Base-by-base conservation (phyloP, 352 stramenopile genomes). In the Globisporangium uncinulatum region DNA sequence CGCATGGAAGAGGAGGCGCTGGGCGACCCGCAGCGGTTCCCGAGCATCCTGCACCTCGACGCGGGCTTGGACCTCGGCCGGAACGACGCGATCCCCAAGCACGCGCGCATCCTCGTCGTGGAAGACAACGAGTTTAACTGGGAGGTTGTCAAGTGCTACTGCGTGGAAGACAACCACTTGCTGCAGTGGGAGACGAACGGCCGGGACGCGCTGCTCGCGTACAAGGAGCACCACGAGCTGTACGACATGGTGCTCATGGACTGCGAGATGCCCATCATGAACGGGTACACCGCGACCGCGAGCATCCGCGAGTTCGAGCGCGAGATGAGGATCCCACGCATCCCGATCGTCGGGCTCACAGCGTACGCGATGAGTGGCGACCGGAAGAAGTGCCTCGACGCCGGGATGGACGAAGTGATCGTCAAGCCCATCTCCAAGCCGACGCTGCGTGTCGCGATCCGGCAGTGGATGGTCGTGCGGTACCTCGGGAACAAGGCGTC, bases 61-160 rank as follows among this genome's bases (percentile, higher is more conserved):
- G 60, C 47, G 31, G 31, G 69, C 21, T 49, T 45, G 31, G 45
- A 50, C 58, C 32, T 54, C 15, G 41, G 17, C 32, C 49, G 49
- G 20, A 63, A 73, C n/a, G 65, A 67, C 46, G 46, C 21, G 21
- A 71, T 91, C 19, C 83, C 80, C 3, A 84, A 80, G 8, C 75
- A 89, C 57, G 83, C 83, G 43, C 73, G 81, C 0, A 92, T 94
- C 44, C 66, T 94, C 57, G 79, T 92, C 10, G 83, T 92, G 7
- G 86, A 95, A 71, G 86, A 95, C 65, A 95, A 95, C 47, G 84
- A 95, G 50, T 94, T 95, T 60, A 95, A 95, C 47, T 94, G 84
- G 86, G 84, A 95, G 67, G 84, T 95, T 7, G 83, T 95, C 43
- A 94, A 93, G 56, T 91, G 80, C 59, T 94, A 89, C 53, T 87